Evolutionary conservation across 768 basidiomycete species (phyloP), one percentile per base, ranked within the genome.

Genomic region (Mycena metata): DNA sequence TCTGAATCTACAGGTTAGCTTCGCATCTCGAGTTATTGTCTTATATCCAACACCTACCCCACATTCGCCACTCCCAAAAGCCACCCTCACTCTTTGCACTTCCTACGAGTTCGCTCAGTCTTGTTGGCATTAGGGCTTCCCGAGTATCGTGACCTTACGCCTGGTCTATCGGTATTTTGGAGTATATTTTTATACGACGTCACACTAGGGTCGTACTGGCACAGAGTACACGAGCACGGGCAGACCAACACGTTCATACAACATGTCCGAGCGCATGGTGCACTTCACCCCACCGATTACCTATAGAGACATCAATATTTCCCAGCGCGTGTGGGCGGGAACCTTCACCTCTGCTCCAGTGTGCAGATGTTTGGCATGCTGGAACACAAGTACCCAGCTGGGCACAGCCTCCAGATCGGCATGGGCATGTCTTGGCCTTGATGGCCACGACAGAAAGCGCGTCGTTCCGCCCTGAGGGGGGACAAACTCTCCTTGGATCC

Each of bases 351-450:
- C 64, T 59, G 66, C 69, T 21, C 69, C 69, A 15, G 69, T 60
- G 39, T 71, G 69, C 16, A 24, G 36, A 26, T 67, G 36, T 0
- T 52, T 35, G 7, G 58, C 43, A 12, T 67, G 66, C 15, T 71
- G 69, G 33, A 71, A 71, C 30, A 71, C 57, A 15, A 71, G 61
- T 35, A 67, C 69, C 4, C 69, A 61, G 11, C 69, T 66, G 3
- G 66, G 61, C 5, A 58, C 39, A 4, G 69, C 36, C 54, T 71
- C 66, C 12, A 71, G 61, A 39, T 71, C 69, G 5, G 61, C 64
- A 46, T 66, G 55, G n/a, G n/a, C n/a, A 5, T 23, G 7, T 17
- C 23, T 42, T 50, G 55, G 5, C 23, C n/a, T n/a, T n/a, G 55
- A 42, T 0, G n/a, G n/a, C n/a, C 56, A 33, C 8, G 9, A 8